Evolutionary conservation across 208 protist species (phyloP).

Genomic region (Leishmania tarentolae): DNA sequence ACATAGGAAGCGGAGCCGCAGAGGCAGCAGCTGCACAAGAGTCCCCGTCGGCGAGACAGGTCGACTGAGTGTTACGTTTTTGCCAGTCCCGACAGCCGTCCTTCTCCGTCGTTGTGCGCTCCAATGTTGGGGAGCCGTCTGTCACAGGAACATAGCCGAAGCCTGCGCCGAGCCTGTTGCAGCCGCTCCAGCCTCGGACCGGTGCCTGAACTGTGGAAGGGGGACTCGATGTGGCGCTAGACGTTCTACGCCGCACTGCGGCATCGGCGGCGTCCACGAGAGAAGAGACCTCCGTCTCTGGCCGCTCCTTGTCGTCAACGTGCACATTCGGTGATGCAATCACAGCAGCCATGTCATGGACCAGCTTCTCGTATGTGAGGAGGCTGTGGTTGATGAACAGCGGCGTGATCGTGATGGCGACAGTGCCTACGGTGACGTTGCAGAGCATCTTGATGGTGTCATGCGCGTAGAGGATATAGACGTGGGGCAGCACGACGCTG

Average conservation of each 20-base stretch:
- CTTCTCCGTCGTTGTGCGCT: background rate
- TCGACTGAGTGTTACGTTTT: background rate
- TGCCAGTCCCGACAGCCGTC: too few relatives aligned
- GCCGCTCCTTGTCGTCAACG: slow-evolving; percentile 4
- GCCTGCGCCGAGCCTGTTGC: slow-evolving; percentile 1
- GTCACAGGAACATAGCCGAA: background rate
- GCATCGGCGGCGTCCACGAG: background rate
- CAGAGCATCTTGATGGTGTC: slow-evolving; percentile 60
- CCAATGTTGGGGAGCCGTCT: background rate
- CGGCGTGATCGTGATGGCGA: slow-evolving; percentile 80
- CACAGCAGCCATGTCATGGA: slow-evolving; percentile 38
- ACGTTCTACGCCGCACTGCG: slow-evolving; percentile 2
- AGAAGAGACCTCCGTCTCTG: background rate
- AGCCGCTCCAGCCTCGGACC: background rate
- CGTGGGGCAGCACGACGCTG: slow-evolving; percentile 60
- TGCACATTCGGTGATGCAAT: slow-evolving; percentile 28
- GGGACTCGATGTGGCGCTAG: background rate
- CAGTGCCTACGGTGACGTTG: slow-evolving; percentile 63
- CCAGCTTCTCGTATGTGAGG: slow-evolving; percentile 65
- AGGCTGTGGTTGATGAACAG: slow-evolving; percentile 80
- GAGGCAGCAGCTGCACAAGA: background rate
- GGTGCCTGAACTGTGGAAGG: background rate
- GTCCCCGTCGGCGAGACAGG: background rate
- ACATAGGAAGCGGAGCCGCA: background rate
- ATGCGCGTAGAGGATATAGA: slow-evolving; percentile 72